A percentile compares a stretch with the other conserved stretches of the same genome.
These are phyloP conservation scores for Aquilaria malaccensis DNA, from an alignment of 345 rosid genomes.

Conservation along the genomic window DNA sequence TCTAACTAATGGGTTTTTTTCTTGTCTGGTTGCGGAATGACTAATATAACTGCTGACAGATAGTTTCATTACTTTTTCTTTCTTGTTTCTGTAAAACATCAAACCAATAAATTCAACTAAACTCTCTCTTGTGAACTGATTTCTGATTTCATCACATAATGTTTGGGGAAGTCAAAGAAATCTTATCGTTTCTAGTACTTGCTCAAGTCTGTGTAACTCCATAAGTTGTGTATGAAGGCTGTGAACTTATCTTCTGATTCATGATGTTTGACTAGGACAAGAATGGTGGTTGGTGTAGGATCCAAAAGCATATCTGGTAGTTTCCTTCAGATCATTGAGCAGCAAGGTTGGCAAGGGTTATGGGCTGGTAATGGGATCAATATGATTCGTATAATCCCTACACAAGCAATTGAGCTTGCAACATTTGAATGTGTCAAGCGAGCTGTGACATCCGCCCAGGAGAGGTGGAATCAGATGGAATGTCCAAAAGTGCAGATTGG, in stretches of 20 bases:
- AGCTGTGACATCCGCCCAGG: constrained; percentile 63
- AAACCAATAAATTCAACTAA: too few relatives aligned
- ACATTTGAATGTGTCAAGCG: constrained; percentile 92
- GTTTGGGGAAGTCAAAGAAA: background rate
- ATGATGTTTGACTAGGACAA: constrained; percentile 50
- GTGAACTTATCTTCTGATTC: background rate
- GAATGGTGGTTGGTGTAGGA: constrained; percentile 99
- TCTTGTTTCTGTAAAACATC: too few relatives aligned
- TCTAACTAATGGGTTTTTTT: too few relatives aligned
- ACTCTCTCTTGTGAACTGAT: too few relatives aligned
- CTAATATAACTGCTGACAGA: too few relatives aligned
- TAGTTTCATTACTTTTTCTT: too few relatives aligned
- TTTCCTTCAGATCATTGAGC: constrained; percentile 74
- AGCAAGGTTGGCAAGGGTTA: constrained; percentile 95
- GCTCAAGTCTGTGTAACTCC: background rate
- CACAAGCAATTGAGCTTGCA: constrained; percentile 94
- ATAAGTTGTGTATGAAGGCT: background rate
- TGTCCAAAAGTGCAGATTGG: constrained; percentile 60
- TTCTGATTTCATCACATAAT: background rate
- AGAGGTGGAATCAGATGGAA: constrained; percentile 49
- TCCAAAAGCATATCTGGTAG: constrained; percentile 84
- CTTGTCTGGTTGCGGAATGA: too few relatives aligned
- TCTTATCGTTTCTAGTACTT: background rate
- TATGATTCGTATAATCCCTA: constrained; percentile 88
- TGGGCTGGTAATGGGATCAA: constrained; percentile 98